A percentile compares a stretch with the other conserved stretches of the same genome.
phyloP scores from a whole-genome alignment of 2,329 filamentous ascomycete genomes.

The Thielaviopsis ethacetica region DNA sequence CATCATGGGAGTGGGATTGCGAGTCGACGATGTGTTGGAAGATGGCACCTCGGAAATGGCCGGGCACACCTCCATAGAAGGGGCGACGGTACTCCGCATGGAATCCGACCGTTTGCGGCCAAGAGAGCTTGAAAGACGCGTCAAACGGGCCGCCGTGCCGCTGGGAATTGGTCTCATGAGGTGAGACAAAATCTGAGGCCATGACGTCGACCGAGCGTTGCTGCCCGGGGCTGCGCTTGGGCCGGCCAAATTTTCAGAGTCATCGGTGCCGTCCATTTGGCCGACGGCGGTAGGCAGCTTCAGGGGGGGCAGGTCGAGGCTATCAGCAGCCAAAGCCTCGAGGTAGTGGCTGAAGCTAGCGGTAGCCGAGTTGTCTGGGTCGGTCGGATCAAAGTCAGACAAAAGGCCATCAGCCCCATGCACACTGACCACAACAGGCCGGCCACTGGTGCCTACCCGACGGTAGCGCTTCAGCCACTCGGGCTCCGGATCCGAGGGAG shows the following conservation, averaged over 20 bases:
- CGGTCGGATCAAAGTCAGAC: conserved; percentile 4
- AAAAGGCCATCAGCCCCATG: conserved; percentile 1
- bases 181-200: conserved; percentile 6
- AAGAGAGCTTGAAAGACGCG: background rate
- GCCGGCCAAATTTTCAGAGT: background rate
- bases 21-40: background rate
- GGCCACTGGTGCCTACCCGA: background rate
- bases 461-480: conserved; percentile 8
- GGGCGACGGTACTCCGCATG: background rate
- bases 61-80: background rate
- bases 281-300: background rate
- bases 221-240: background rate
- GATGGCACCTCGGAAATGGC: background rate
- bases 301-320: conserved; percentile 1
- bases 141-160: background rate
- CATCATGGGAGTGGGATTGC: background rate
- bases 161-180: background rate
- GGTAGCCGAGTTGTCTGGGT: background rate
- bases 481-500: background rate
- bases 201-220: background rate
- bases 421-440: conserved; percentile 3
- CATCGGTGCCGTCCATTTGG: background rate
- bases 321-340: conserved; percentile 1
- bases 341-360: background rate
- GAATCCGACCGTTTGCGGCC: background rate